Evolutionary conservation across 768 basidiomycete genomes (phyloP).

Genomic region (Russula ochroleuca): DNA sequence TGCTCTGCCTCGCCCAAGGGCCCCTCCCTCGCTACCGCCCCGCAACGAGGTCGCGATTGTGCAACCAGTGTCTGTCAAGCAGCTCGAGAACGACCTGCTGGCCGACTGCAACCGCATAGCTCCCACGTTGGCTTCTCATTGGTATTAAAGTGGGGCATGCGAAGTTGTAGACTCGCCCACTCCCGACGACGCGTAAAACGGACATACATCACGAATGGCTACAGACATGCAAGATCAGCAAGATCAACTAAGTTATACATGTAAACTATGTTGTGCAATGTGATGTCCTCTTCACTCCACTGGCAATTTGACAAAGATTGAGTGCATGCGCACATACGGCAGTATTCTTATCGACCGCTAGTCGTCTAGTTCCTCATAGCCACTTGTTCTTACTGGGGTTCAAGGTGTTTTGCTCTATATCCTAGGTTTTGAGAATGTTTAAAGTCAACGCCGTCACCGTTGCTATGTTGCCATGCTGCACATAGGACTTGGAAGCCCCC

Average conservation of each 20-base stretch:
- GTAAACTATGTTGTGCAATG: not conserved
- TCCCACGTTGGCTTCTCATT: constrained; percentile 75
- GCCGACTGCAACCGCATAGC: constrained; percentile 58
- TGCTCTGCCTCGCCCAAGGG: constrained; percentile 47
- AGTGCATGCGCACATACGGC: not conserved
- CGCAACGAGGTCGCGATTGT: constrained; percentile 86
- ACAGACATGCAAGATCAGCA: constrained; percentile 18
- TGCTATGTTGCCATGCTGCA: not conserved
- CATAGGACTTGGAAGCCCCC: too few relatives aligned
- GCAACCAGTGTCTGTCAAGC: constrained; percentile 86
- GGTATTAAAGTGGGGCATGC: constrained; percentile 72
- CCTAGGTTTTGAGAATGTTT: too few relatives aligned
- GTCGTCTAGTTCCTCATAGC: not conserved
- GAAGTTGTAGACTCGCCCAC: constrained; percentile 80
- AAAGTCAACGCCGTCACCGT: not conserved
- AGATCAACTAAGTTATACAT: constrained; percentile 10
- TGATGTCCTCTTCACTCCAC: not conserved
- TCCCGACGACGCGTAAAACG: constrained; percentile 35
- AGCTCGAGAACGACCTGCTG: constrained; percentile 75
- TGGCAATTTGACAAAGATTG: not conserved
- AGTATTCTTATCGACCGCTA: not conserved
- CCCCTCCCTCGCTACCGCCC: constrained; percentile 62
- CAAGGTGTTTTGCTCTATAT: not conserved
- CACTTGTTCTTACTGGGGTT: not conserved
- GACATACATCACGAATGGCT: constrained; percentile 11